Conservation (phyloP, 1,284 basidiomycete species). For the Tylopilus sp. region DNA sequence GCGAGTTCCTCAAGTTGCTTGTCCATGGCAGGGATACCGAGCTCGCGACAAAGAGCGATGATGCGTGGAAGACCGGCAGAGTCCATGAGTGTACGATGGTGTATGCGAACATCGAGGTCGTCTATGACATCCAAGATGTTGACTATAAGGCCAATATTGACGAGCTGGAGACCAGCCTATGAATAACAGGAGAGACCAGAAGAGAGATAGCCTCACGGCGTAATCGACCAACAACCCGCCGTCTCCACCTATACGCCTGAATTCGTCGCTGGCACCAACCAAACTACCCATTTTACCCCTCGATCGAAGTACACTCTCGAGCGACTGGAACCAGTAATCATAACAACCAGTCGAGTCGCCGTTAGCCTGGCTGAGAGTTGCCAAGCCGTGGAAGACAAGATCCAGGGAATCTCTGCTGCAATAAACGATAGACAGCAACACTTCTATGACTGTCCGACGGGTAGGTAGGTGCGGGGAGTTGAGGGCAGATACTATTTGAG, state of each 20-base stretch:
- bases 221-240: slow-evolving; percentile 77
- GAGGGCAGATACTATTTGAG: slow-evolving; percentile 79
- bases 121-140: slow-evolving; percentile 59
- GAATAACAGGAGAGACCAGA: slow-evolving; percentile 12
- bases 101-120: slow-evolving; percentile 78
- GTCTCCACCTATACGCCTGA: slow-evolving; percentile 61
- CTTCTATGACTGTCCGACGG: slow-evolving; percentile 77
- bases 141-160: slow-evolving; percentile 69
- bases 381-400: slow-evolving; percentile 60
- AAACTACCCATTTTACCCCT: slow-evolving; percentile 92
- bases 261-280: slow-evolving; percentile 90
- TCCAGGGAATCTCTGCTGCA: slow-evolving; percentile 50
- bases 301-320: slow-evolving; percentile 76
- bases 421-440: slow-evolving; percentile 64
- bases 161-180: slow-evolving; percentile 41
- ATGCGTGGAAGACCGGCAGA: slow-evolving; percentile 76
- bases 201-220: slow-evolving; percentile 53
- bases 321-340: slow-evolving; percentile 85
- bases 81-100: slow-evolving; percentile 87
- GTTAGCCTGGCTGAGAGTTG: slow-evolving; percentile 61
- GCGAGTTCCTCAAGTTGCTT: slow-evolving; percentile 68
- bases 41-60: slow-evolving; percentile 65
- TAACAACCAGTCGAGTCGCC: slow-evolving; percentile 61
- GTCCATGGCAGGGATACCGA: slow-evolving; percentile 63
- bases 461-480: slow-evolving; percentile 80